Percentiles rank a stretch among this genome's conserved stretches.
Evolutionary conservation across 768 basidiomycete genomes (phyloP).

Genomic region (Dioszegia aurantiaca): DNA sequence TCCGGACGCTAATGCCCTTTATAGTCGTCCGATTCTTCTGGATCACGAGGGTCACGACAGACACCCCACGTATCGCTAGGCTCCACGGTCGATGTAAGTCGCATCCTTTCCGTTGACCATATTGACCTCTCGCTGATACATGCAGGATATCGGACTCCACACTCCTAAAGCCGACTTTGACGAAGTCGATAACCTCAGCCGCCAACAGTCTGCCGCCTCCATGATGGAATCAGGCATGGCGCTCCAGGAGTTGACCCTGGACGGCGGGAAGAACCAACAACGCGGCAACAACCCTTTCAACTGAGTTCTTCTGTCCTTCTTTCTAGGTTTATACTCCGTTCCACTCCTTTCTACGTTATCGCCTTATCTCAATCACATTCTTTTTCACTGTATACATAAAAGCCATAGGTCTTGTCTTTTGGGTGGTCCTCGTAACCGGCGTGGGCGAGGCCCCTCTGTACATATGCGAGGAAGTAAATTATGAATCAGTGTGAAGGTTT

Average conservation of each 20-base stretch:
- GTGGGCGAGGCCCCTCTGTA: too few relatives aligned
- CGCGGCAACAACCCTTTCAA: neutral
- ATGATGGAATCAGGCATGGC: neutral
- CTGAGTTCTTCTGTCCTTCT: too few relatives aligned
- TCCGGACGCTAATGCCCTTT: too few relatives aligned
- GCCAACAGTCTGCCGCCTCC: conserved; percentile 2
- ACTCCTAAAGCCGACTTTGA: conserved; percentile 9
- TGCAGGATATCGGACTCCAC: conserved; percentile 3
- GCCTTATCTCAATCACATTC: too few relatives aligned
- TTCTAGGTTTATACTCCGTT: too few relatives aligned
- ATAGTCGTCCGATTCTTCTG: neutral
- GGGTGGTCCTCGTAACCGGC: too few relatives aligned
- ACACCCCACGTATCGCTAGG: neutral
- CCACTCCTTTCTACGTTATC: too few relatives aligned
- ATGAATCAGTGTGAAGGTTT: too few relatives aligned
- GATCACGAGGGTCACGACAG: neutral
- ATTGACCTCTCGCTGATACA: neutral
- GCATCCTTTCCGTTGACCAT: neutral
- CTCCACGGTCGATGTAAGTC: conserved; percentile 1
- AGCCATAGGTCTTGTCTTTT: too few relatives aligned
- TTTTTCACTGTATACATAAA: too few relatives aligned
- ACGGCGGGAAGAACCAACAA: neutral
- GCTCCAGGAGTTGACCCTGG: neutral
- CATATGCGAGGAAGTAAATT: too few relatives aligned
- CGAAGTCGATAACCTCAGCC: conserved; percentile 10